Base-by-base conservation (phyloP, 768 basidiomycete genomes). In the Amyloporia xantha region DNA sequence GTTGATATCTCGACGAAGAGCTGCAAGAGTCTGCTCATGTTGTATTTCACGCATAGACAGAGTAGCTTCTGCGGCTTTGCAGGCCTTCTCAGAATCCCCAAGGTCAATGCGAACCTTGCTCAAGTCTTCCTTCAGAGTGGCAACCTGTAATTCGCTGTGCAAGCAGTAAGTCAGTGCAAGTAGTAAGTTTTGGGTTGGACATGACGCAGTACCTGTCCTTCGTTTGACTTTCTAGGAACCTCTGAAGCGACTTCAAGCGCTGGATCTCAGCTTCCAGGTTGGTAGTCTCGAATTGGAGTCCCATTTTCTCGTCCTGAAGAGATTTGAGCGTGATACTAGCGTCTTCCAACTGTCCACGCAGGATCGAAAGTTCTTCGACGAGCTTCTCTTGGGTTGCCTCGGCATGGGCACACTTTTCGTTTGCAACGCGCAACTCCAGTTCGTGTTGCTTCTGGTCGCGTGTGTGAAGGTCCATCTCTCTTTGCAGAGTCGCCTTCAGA, bases 251-350 rank as follows among this genome's bases (percentile, higher is more conserved):
- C 40, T 76, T 67, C 7, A 71, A 73, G 30, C 81, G 77, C 62
- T 88, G 84, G 11, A 78, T 62, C 57, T 88, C 83, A 2, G 85
- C 82, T 51, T 78, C 77, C 23, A 86, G 66, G 12, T 67, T 65
- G 0, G 83, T 86, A 40, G 74, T 72, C 54, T 81, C 70, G 41
- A 72, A 70, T 51, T 86, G 79, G 13, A 84, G 63, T 9, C 60
- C 44, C 1, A 61, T 64, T 53, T 73, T 80, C 65, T 86, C 82
- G 39, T 74, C 69, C 51, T 76, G 73, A 17, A 73, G 47, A 3
- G 59, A 39, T 27, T 68, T 63, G 21, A 72, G 51, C 12, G 71
- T 66, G 1, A 49, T 49, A 40, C 71, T 65, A 23, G 69, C 59
- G 42, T 73, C 63, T 36, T 74, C 65, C 17, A 85, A 60, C 40